Conservation (phyloP, 2,329 filamentous ascomycete species). For the Dactylella cylindrospora region DNA sequence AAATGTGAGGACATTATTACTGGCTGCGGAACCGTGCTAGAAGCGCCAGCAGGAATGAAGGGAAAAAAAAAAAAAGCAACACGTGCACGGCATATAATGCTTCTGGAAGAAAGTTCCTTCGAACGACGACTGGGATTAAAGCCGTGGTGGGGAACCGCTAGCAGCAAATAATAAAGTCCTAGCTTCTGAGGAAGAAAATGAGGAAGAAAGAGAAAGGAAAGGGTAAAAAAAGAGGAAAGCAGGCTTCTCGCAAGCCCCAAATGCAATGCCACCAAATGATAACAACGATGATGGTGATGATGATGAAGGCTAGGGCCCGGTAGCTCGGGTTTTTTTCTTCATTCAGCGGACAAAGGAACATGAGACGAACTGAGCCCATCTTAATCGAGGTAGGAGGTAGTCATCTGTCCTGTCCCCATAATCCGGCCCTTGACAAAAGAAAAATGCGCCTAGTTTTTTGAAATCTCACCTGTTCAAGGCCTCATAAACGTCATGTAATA, state of each 20-base stretch:
- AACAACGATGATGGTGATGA: no score
- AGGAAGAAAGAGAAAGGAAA: constrained; percentile 4
- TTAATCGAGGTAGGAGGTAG: constrained; percentile 40
- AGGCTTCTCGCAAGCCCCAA: not conserved
- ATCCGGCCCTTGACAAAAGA: constrained; percentile 42
- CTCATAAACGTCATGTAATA: constrained; percentile 45
- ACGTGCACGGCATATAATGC: constrained; percentile 42
- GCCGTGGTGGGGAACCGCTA: constrained; percentile 26
- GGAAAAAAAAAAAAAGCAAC: constrained; percentile 37
- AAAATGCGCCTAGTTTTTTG: constrained; percentile 42
- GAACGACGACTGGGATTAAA: constrained; percentile 15
- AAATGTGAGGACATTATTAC: constrained; percentile 17
- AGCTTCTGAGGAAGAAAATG: constrained; percentile 2
- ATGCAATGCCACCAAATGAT: constrained; percentile 42
- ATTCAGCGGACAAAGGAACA: constrained; percentile 38
- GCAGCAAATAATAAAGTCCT: constrained; percentile 23
- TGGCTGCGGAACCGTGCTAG: constrained; percentile 40
- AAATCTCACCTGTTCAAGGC: constrained; percentile 44
- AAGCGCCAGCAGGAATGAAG: constrained; percentile 26
- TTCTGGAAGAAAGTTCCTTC: constrained; percentile 36
- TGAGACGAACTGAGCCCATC: constrained; percentile 41
- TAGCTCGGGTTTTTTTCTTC: no score
- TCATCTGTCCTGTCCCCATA: constrained; percentile 43
- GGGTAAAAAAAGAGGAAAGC: not conserved
- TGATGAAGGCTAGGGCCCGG: no score